Conservation (phyloP, 2,329 filamentous ascomycete species). For the Paecilomyces dactylethromorphus region DNA sequence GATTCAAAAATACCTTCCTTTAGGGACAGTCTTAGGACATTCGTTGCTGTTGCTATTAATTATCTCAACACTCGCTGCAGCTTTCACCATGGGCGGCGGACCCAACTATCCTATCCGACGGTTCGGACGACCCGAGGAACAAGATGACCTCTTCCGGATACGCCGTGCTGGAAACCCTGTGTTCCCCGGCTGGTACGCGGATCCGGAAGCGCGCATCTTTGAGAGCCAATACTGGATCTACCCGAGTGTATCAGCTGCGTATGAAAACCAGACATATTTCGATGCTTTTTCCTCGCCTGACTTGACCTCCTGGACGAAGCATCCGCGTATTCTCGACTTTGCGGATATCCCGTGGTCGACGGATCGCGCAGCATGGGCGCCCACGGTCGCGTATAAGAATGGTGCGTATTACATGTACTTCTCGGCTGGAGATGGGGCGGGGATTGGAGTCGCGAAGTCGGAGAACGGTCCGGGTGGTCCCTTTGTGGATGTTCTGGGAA, state of each 20-base stretch:
- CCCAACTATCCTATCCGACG: neutral
- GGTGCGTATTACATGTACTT: slow-evolving; percentile 48
- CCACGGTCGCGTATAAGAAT: slow-evolving; percentile 38
- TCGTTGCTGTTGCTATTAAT: neutral
- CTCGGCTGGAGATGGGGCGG: slow-evolving; percentile 42
- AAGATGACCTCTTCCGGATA: neutral
- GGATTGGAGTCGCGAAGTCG: slow-evolving; percentile 38
- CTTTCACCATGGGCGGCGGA: neutral
- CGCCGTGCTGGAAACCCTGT: slow-evolving; percentile 36
- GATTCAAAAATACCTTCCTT: neutral
- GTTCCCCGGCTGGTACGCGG: slow-evolving; percentile 46
- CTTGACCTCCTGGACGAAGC: slow-evolving; percentile 44
- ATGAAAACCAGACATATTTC: slow-evolving; percentile 44
- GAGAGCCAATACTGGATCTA: slow-evolving; percentile 43
- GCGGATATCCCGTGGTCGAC: slow-evolving; percentile 38
- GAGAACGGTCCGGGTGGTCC: slow-evolving; percentile 30
- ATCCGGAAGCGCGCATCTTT: slow-evolving; percentile 45
- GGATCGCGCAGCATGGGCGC: slow-evolving; percentile 42
- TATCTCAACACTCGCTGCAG: neutral
- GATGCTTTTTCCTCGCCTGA: slow-evolving; percentile 47
- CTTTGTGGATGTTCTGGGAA: slow-evolving; percentile 36
- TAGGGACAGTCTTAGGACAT: too few species aligned
- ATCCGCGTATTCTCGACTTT: slow-evolving; percentile 38
- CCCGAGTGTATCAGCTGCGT: slow-evolving; percentile 40
- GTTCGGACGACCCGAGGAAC: neutral